Evolutionary conservation across 2,329 filamentous ascomycete genomes (phyloP).

Genomic region (Byssoonygena ceratinophila): DNA sequence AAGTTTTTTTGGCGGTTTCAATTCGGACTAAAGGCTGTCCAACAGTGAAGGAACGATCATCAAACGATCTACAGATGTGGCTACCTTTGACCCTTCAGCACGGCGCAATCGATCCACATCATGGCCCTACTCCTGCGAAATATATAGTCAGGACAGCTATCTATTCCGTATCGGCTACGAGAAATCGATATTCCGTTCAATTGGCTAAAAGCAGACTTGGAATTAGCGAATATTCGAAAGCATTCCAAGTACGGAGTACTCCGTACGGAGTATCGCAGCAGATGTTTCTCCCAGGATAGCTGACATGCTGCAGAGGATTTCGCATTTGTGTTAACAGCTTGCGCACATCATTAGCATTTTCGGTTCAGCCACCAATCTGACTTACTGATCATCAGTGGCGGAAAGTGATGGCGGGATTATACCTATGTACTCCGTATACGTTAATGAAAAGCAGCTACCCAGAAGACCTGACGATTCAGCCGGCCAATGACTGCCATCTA

Average conservation of each 20-base stretch:
- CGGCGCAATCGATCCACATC: neutral
- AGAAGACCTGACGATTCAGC: no score
- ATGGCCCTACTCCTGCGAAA: no score
- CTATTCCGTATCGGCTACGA: no score
- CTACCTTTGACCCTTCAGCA: neutral
- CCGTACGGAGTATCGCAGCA: no score
- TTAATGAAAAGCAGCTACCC: neutral
- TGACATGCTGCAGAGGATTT: no score
- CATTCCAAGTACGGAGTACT: neutral
- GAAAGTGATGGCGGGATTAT: neutral
- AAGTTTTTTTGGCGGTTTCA: neutral
- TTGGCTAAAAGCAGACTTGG: neutral
- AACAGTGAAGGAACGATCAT: neutral
- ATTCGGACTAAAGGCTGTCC: neutral
- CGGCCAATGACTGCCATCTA: no score
- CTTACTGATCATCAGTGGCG: neutral
- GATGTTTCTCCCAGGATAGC: no score
- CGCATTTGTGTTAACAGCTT: neutral
- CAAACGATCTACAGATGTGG: slow-evolving; percentile 3
- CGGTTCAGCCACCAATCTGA: neutral
- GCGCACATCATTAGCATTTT: neutral
- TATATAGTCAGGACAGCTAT: no score
- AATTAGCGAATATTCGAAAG: neutral
- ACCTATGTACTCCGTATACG: neutral
- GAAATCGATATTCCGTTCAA: neutral